Conservation (phyloP, 225 moss, liverwort and hornwort genomes). For the Neckera pumila region DNA sequence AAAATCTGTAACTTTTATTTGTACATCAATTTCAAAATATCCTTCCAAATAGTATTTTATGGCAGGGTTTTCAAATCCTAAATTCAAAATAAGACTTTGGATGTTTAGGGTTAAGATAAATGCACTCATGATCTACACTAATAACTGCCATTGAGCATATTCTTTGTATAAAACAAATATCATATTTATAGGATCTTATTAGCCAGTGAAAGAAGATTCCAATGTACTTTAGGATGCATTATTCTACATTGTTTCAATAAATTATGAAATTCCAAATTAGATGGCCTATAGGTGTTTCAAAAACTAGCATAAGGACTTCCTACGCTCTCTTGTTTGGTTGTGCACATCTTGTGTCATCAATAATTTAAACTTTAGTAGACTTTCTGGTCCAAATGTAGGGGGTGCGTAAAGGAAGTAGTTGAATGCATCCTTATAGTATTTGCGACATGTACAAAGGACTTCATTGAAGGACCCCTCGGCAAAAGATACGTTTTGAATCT, state of each 20-base stretch:
- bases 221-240: background rate
- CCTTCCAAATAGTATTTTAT: too few species aligned
- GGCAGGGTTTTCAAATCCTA: too few species aligned
- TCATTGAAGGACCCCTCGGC: fast-evolving
- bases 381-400: background rate
- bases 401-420: too few species aligned
- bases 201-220: background rate
- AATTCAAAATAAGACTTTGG: too few species aligned
- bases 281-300: background rate
- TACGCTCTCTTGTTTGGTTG: background rate
- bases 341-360: background rate
- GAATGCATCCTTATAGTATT: too few species aligned
- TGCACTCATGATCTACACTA: background rate
- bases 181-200: background rate
- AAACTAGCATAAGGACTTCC: background rate
- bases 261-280: background rate
- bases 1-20: too few species aligned
- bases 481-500: too few species aligned
- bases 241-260: background rate
- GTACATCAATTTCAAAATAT: too few species aligned
- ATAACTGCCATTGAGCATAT: background rate
- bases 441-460: too few species aligned
- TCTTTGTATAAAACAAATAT: background rate
- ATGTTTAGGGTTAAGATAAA: too few species aligned
- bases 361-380: background rate